These are phyloP conservation scores for Typha latifolia DNA, from an alignment of 176 grass and related monocot genomes.

Conservation along the genomic window DNA sequence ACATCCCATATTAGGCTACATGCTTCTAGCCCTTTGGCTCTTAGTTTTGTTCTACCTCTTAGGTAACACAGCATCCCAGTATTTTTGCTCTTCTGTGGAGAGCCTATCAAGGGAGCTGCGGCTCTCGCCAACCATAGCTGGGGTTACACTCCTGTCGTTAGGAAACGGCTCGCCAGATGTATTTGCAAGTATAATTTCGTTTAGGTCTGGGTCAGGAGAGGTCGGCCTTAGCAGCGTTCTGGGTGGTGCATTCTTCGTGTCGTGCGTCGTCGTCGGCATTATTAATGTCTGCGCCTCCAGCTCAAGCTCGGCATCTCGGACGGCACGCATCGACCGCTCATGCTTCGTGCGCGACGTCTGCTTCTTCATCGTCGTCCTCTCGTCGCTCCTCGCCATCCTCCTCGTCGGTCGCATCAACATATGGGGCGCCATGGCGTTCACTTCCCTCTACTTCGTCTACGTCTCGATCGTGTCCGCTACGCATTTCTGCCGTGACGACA, in stretches of 20 bases:
- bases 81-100: conserved; percentile 14
- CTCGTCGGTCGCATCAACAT: conserved; percentile 38
- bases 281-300: conserved; percentile 31
- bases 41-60: conserved; percentile 13
- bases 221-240: conserved; percentile 73
- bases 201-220: conserved; percentile 26
- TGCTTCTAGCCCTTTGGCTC: conserved; percentile 9
- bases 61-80: conserved; percentile 3
- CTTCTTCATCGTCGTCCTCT: conserved; percentile 64
- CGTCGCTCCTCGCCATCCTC: conserved; percentile 47
- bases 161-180: conserved; percentile 7
- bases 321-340: conserved; percentile 31
- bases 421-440: conserved; percentile 58
- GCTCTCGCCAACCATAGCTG: conserved; percentile 2
- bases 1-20: neutral
- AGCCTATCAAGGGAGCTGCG: conserved; percentile 14
- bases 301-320: neutral
- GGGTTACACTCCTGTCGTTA: neutral
- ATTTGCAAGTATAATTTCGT: neutral
- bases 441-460: conserved; percentile 56
- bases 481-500: conserved; percentile 41
- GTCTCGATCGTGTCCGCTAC: conserved; percentile 65
- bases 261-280: conserved; percentile 65
- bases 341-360: conserved; percentile 75
- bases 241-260: conserved; percentile 74